phyloP scores from a whole-genome alignment of 495 filamentous ascomycete genomes.

The Podospora comata region DNA sequence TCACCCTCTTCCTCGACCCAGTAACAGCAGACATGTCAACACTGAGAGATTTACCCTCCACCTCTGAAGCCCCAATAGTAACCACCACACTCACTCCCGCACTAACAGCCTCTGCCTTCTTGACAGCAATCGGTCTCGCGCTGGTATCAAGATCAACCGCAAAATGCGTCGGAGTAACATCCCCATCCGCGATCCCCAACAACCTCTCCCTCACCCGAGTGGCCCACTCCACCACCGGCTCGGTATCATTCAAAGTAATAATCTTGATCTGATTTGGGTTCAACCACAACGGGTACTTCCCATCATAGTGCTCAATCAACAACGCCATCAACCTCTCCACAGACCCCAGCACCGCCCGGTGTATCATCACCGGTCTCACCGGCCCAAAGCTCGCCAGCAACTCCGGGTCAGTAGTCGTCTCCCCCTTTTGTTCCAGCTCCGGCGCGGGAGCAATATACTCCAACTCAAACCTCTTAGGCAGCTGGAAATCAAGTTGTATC shows the following conservation, averaged over 20 bases:
- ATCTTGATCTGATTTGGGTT: conserved; percentile 79
- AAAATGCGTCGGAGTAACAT: conserved; percentile 50
- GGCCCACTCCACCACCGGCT: conserved; percentile 57
- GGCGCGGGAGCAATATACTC: conserved; percentile 76
- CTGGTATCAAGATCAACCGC: conserved; percentile 71
- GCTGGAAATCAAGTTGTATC: conserved; percentile 90
- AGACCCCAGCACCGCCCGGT: conserved; percentile 83
- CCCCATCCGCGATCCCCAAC: conserved; percentile 40
- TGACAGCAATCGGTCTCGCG: conserved; percentile 58
- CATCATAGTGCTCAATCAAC: conserved; percentile 78
- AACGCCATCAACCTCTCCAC: conserved; percentile 85
- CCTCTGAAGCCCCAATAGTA: conserved; percentile 62
- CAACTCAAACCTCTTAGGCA: conserved; percentile 78
- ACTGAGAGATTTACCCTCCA: conserved; percentile 33
- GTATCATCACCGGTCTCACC: conserved; percentile 78
- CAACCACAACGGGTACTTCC: conserved; percentile 88
- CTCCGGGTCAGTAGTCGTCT: conserved; percentile 42
- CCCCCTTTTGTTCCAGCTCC: conserved; percentile 57
- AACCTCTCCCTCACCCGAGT: conserved; percentile 44
- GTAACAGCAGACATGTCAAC: conserved; percentile 33
- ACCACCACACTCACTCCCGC: conserved; percentile 74
- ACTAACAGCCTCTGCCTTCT: conserved; percentile 66
- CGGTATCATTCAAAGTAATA: conserved; percentile 67
- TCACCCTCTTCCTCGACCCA: conserved; percentile 13
- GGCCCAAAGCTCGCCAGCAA: conserved; percentile 46